Conservation (phyloP, 2,329 filamentous ascomycete genomes). For the Tolypocladium ovalisporum region DNA sequence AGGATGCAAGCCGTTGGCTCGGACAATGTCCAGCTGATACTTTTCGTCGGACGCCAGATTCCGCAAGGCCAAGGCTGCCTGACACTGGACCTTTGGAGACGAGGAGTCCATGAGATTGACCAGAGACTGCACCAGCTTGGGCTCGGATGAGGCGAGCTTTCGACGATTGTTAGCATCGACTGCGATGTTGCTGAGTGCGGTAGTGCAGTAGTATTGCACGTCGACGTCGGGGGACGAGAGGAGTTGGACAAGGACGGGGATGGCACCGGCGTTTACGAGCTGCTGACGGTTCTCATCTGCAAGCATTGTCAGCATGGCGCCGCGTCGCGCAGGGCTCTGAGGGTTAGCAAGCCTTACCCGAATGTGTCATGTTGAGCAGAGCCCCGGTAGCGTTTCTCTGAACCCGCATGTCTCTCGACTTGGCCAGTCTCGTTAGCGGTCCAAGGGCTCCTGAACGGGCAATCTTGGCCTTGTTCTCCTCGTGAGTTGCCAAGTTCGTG, state of each 20-base stretch:
- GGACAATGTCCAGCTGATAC: conserved; percentile 95
- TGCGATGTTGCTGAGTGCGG: conserved; percentile 94
- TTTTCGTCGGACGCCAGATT: conserved; percentile 97
- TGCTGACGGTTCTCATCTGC: conserved; percentile 95
- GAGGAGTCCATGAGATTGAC: conserved; percentile 97
- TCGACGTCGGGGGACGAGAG: conserved; percentile 90
- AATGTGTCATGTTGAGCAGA: conserved; percentile 97
- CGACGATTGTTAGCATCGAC: conserved; percentile 87
- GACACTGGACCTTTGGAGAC: conserved; percentile 95
- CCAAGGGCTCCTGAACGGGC: conserved; percentile 86
- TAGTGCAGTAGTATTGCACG: conserved; percentile 99
- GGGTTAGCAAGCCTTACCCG: conserved; percentile 46
- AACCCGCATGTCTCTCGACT: conserved; percentile 97
- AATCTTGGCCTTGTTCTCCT: conserved; percentile 99
- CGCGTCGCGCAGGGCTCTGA: not conserved
- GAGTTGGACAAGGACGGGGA: conserved; percentile 90
- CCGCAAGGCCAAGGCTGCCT: conserved; percentile 84
- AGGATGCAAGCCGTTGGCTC: conserved; percentile 73
- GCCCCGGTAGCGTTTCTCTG: conserved; percentile 96
- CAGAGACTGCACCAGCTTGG: conserved; percentile 82
- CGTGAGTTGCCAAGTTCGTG: conserved; percentile 93
- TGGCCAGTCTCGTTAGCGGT: conserved; percentile 82
- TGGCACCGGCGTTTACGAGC: conserved; percentile 93
- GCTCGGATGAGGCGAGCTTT: conserved; percentile 81
- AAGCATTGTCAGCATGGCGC: not conserved